Evolutionary conservation across 2,329 filamentous ascomycete genomes (phyloP), one percentile per base, ranked within the genome.

Genomic region (Aspergillus sp.): DNA sequence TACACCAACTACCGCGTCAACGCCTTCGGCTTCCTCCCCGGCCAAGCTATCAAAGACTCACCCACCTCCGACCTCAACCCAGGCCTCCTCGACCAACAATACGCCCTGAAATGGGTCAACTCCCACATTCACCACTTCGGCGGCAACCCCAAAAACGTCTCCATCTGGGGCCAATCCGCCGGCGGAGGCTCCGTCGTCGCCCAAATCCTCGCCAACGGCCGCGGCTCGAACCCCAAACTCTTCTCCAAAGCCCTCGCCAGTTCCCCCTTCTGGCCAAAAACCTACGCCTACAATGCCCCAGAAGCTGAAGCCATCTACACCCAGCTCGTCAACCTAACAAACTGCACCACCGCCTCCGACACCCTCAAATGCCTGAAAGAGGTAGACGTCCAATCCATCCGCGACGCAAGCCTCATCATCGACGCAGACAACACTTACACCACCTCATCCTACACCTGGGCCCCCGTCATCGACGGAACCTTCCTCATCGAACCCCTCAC

Each of bases 191-290:
- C 70, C 3, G 70, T 72, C 15, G 65, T 72, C 8, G 70, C 65
- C 3, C 70, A 72, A 64, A 77, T 80, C 0, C 81, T 86, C 56
- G 83, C 83, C 0, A 79, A 79, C 12, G 78, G 78, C 1, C 77
- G 75, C 2, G 74, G 77, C 8, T 74, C 74, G 1, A 74, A 77
- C 4, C 76, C 77, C 4, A 72, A 66, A 32, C 73, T 86, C 0
- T 86, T 87, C 65, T 72, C 62, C 5, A 81, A 79, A 61, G 84
- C 84, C 0, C 74, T 87, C 53, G 74, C 79, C 25, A 82, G 78
- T 63, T 82, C 79, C 7, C 85, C 85, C 0, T 87, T 84, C 69
- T 87, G 84, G 85, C 82, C 83, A 1, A 86, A 85, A 70, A 85
- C 84, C 13, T 85, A 86, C 69, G 67, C 69, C 7, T 82, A 83